These are phyloP conservation scores for Porogramme epimiltina DNA, from an alignment of 1,284 basidiomycete species.

Conservation along the genomic window DNA sequence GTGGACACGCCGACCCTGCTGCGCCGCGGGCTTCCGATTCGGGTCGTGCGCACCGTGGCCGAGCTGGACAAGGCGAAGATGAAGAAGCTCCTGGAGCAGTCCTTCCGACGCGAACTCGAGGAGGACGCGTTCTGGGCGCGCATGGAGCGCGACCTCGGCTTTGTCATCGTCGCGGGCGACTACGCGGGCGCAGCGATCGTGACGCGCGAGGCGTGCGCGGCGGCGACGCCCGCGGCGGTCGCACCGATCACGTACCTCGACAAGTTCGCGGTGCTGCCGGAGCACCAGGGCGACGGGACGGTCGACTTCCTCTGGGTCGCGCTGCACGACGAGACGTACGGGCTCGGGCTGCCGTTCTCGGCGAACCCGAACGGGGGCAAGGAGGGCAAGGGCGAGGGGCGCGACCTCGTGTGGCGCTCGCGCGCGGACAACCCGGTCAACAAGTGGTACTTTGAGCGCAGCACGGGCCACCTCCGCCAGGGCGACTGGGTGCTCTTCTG, in stretches of 20 bases:
- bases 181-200: slow-evolving; percentile 96
- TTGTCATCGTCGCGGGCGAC: slow-evolving; percentile 94
- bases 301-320: slow-evolving; percentile 99
- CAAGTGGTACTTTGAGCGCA: slow-evolving; percentile 99
- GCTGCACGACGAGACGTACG: slow-evolving; percentile 97
- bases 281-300: slow-evolving; percentile 95
- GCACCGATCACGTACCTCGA: slow-evolving; percentile 89
- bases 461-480: slow-evolving; percentile 86
- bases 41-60: slow-evolving; percentile 68
- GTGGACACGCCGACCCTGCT: slow-evolving; percentile 93
- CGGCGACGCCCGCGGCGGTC: slow-evolving; percentile 27
- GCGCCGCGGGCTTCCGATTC: slow-evolving; percentile 86
- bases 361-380: slow-evolving; percentile 95
- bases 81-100: slow-evolving; percentile 82
- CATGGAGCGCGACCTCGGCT: slow-evolving; percentile 81
- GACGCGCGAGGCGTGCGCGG: slow-evolving; percentile 73
- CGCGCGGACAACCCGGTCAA: slow-evolving; percentile 95
- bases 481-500: slow-evolving; percentile 94
- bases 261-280: slow-evolving; percentile 97
- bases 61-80: slow-evolving; percentile 81
- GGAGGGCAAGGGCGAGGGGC: slow-evolving; percentile 86
- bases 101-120: slow-evolving; percentile 82
- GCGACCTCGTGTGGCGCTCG: slow-evolving; percentile 95
- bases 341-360: slow-evolving; percentile 90
- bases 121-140: slow-evolving; percentile 78